Percentiles rank a stretch among this genome's conserved stretches.
Evolutionary conservation across 129 eudicot genomes (phyloP).

Genomic region (Oenanthe sinensis): DNA sequence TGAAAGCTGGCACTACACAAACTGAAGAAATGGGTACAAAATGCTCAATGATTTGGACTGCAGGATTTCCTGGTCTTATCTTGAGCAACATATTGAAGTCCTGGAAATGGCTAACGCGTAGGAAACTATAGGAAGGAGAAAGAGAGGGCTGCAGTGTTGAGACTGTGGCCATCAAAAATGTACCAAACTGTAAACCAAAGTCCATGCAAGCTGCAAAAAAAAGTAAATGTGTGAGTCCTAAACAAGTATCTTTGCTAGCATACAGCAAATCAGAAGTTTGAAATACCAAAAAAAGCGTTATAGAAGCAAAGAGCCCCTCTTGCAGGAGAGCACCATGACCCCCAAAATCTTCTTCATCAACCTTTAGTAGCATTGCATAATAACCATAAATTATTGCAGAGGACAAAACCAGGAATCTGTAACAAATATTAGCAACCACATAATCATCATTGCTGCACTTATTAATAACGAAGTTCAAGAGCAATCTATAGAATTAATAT

Average conservation of each 20-base stretch:
- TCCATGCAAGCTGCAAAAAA: slow-evolving; percentile 81
- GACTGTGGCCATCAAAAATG: slow-evolving; percentile 47
- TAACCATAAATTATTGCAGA: slow-evolving; percentile 77
- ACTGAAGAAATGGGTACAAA: not conserved
- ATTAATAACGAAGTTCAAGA: not conserved
- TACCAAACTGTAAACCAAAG: slow-evolving; percentile 89
- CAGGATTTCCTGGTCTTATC: slow-evolving; percentile 6
- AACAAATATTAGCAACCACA: slow-evolving; percentile 13
- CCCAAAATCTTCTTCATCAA: slow-evolving; percentile 97
- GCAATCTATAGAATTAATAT: not conserved
- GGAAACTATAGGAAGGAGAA: not conserved
- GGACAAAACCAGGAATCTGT: slow-evolving; percentile 69
- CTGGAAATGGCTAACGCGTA: not conserved
- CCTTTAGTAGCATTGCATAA: slow-evolving; percentile 64
- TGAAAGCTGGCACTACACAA: not conserved
- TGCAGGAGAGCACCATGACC: slow-evolving; percentile 97
- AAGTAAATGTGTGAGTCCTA: not conserved
- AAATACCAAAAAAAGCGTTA: slow-evolving; percentile 82
- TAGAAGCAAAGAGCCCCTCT: slow-evolving; percentile 95
- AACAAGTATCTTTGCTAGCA: not conserved
- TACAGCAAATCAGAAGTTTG: not conserved
- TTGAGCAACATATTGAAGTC: not conserved
- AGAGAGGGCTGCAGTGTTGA: not conserved
- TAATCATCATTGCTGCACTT: not conserved
- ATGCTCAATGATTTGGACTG: slow-evolving; percentile 3